Evolutionary conservation across 1,139 yeast species (phyloP).

Genomic region (Diutina sp.): DNA sequence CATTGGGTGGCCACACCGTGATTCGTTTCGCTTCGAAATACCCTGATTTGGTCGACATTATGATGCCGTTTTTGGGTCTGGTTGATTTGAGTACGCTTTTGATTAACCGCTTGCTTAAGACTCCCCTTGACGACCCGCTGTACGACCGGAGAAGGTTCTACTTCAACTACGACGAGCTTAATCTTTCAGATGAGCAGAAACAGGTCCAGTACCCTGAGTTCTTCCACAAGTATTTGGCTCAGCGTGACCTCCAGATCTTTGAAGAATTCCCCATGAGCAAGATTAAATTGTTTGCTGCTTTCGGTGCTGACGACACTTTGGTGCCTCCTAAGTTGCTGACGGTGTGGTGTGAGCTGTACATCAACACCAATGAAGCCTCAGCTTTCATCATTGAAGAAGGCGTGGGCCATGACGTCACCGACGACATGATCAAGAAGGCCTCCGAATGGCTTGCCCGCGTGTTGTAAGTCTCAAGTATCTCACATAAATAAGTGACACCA

Average conservation of each 20-base stretch:
- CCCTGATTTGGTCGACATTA: constrained; percentile 76
- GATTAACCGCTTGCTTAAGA: constrained; percentile 22
- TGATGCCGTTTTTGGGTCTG: constrained; percentile 60
- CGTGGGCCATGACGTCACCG: constrained; percentile 23
- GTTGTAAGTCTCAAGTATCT: not conserved
- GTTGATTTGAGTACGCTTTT: constrained; percentile 30
- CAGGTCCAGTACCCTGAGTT: constrained; percentile 18
- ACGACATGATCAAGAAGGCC: constrained; percentile 22
- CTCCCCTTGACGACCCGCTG: constrained; percentile 5
- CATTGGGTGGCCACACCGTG: constrained; percentile 50
- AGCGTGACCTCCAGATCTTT: constrained; percentile 19
- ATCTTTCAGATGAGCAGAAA: constrained; percentile 15
- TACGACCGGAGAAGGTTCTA: constrained; percentile 20
- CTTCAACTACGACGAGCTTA: constrained; percentile 22
- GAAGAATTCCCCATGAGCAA: constrained; percentile 22
- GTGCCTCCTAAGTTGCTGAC: constrained; percentile 24
- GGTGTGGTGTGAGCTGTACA: constrained; percentile 22
- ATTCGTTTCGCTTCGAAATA: constrained; percentile 69
- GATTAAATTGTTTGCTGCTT: constrained; percentile 24
- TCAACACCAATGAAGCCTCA: constrained; percentile 14
- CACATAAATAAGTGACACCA: not conserved
- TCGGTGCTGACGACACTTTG: constrained; percentile 22
- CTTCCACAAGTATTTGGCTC: constrained; percentile 20
- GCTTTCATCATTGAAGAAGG: constrained; percentile 18
- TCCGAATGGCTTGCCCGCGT: constrained; percentile 17